Percentiles rank a stretch among this genome's conserved stretches.
These are phyloP conservation scores for Chlamydomonas urium DNA, from an alignment of 139 green algal genomes.

Conservation along the genomic window DNA sequence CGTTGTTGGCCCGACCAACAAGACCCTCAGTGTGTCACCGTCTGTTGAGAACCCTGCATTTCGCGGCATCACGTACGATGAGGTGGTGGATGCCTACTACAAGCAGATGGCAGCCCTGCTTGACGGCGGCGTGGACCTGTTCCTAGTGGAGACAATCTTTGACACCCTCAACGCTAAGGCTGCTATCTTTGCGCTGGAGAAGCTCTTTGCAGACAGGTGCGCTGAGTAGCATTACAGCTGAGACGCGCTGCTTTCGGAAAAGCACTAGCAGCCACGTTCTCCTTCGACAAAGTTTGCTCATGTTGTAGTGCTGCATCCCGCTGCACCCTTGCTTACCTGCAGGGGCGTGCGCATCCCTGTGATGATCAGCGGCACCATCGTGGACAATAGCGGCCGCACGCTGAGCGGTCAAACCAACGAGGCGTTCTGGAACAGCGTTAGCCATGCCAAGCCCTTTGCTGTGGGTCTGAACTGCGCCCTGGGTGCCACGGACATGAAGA, in stretches of 20 bases:
- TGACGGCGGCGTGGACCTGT: conserved; percentile 89
- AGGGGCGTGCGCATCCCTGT: conserved; percentile 80
- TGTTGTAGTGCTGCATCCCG: not conserved
- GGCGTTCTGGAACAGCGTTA: conserved; percentile 96
- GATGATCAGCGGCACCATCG: conserved; percentile 95
- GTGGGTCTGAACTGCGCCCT: conserved; percentile 97
- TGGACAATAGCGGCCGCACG: conserved; percentile 92
- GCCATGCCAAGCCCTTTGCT: conserved; percentile 87
- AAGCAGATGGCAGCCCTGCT: conserved; percentile 83
- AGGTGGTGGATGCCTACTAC: conserved; percentile 93
- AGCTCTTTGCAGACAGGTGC: conserved; percentile 75
- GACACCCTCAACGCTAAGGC: conserved; percentile 97
- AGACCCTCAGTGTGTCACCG: conserved; percentile 92
- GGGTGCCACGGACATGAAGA: conserved; percentile 90
- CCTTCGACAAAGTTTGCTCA: too few relatives aligned
- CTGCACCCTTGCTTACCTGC: not conserved
- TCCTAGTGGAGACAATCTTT: conserved; percentile 99
- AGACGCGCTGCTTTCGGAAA: not conserved
- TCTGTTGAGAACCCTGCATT: conserved; percentile 96
- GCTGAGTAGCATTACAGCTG: conserved; percentile 8
- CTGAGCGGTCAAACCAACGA: conserved; percentile 97
- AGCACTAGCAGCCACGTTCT: not conserved
- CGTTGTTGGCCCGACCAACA: conserved; percentile 94
- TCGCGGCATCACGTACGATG: conserved; percentile 91
- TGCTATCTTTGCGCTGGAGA: conserved; percentile 89